Base-by-base conservation (phyloP, 2,329 filamentous ascomycete species). In the Raffaelea ambrosiae region DNA sequence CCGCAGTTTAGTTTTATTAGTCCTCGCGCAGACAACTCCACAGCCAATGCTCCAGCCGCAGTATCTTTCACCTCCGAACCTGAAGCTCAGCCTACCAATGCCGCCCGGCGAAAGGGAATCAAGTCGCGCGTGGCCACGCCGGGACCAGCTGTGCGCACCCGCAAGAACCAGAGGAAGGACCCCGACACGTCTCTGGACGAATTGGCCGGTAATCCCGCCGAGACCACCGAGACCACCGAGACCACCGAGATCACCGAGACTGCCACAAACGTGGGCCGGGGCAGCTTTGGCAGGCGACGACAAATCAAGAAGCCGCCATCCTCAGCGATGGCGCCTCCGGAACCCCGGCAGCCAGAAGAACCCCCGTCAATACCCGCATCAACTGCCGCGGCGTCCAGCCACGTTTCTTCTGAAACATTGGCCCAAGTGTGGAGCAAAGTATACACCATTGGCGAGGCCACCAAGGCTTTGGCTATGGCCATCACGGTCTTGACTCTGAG, bases 1-100 rank as follows among this genome's bases (percentile, higher is more conserved):
- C 54, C 54, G 0, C 49, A 53, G 10, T 44, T 54, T 18, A 26
- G 43, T 5, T 55, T 55, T 26, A 53, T 55, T 46, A 47, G 38
- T n/a, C 47, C 54, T 8, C 35, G 29, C 22, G 21, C 44, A 3
- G 51, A 51, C n/a, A 14, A 42, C 7, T 10, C 31, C 4, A 20
- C 35, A n/a, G 23, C 31, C 3, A n/a, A n/a, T n/a, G n/a, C n/a
- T n/a, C n/a, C n/a, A n/a, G n/a, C n/a, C n/a, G n/a, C n/a, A n/a
- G n/a, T n/a, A n/a, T n/a, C n/a, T n/a, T n/a, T n/a, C n/a, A n/a
- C n/a, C n/a, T n/a, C n/a, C n/a, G n/a, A n/a, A n/a, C n/a, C n/a
- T n/a, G n/a, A n/a, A n/a, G n/a, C n/a, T n/a, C n/a, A n/a, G n/a
- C n/a, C n/a, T n/a, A n/a, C n/a, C n/a, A n/a, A n/a, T n/a, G 19